Evolutionary conservation across 495 filamentous ascomycete genomes (phyloP).

Genomic region (Clavariopsis aquatica): DNA sequence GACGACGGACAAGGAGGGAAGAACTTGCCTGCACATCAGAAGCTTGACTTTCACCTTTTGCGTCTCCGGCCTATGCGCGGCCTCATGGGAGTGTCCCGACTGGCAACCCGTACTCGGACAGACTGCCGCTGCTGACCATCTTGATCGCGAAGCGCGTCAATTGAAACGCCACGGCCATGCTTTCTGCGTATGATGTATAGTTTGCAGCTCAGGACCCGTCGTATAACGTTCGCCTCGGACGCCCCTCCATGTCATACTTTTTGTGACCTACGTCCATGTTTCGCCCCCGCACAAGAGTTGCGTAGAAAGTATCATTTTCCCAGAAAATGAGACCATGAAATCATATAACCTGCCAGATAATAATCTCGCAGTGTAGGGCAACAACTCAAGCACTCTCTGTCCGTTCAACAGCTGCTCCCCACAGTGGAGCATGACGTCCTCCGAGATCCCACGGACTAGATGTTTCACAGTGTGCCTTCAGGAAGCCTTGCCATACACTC

Average conservation of each 20-base stretch:
- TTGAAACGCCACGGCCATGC: slow-evolving; percentile 15
- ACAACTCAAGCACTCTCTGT: background rate
- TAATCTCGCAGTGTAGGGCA: background rate
- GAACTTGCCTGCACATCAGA: slow-evolving; percentile 17
- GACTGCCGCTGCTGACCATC: slow-evolving; percentile 9
- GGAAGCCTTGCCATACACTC: background rate
- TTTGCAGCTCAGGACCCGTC: background rate
- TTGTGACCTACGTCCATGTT: background rate
- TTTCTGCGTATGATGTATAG: background rate
- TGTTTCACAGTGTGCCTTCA: slow-evolving; percentile 8
- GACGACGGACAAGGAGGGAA: slow-evolving; percentile 1
- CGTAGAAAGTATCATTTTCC: background rate
- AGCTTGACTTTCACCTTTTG: slow-evolving; percentile 17
- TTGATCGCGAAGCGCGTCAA: slow-evolving; percentile 9
- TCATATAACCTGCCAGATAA: background rate
- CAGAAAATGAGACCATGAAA: background rate
- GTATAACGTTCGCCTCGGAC: background rate
- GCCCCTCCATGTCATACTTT: slow-evolving; percentile 5
- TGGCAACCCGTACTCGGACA: slow-evolving; percentile 8
- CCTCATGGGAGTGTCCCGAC: slow-evolving; percentile 5
- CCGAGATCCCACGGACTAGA: slow-evolving; percentile 3
- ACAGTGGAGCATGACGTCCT: slow-evolving; percentile 1
- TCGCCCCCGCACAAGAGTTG: background rate
- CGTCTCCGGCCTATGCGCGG: background rate
- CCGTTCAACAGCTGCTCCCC: slow-evolving; percentile 21